Conservation (phyloP, 2,329 filamentous ascomycete genomes). For the Arthrobotrys megalospora region DNA sequence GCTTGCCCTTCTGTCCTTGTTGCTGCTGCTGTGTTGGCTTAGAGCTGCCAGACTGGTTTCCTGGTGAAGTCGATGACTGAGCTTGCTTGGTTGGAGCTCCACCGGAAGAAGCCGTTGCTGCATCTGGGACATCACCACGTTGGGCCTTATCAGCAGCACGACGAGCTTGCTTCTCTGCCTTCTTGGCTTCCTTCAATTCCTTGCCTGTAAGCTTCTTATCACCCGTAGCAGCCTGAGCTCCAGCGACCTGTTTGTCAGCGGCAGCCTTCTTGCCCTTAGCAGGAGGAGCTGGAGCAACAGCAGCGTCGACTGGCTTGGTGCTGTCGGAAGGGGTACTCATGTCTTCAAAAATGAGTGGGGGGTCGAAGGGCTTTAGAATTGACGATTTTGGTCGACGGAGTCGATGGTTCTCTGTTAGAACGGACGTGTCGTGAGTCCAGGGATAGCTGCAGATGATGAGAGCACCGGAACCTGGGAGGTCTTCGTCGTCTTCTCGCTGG, state of each 20-base stretch:
- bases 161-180: slow-evolving; percentile 91
- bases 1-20: slow-evolving; percentile 67
- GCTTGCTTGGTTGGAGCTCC: slow-evolving; percentile 67
- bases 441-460: slow-evolving; percentile 2
- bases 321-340: slow-evolving; percentile 31
- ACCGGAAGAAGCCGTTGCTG: slow-evolving; percentile 63
- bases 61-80: slow-evolving; percentile 65
- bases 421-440: not conserved
- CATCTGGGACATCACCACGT: slow-evolving; percentile 69
- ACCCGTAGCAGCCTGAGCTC: slow-evolving; percentile 63
- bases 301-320: slow-evolving; percentile 4
- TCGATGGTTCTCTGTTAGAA: slow-evolving; percentile 5
- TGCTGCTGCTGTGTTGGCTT: slow-evolving; percentile 58
- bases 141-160: slow-evolving; percentile 79
- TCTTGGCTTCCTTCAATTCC: slow-evolving; percentile 88
- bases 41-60: slow-evolving; percentile 61
- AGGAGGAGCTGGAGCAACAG: slow-evolving; percentile 20
- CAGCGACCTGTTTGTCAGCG: slow-evolving; percentile 61
- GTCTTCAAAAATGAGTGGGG: not conserved
- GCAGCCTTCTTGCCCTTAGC: slow-evolving; percentile 30
- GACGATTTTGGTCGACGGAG: not conserved
- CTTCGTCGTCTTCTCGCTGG: slow-evolving; percentile 7
- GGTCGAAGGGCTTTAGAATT: not conserved
- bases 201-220: slow-evolving; percentile 77
- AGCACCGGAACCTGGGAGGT: not conserved